phyloP scores from a whole-genome alignment of 345 rosid species.

The Gossypium australe region DNA sequence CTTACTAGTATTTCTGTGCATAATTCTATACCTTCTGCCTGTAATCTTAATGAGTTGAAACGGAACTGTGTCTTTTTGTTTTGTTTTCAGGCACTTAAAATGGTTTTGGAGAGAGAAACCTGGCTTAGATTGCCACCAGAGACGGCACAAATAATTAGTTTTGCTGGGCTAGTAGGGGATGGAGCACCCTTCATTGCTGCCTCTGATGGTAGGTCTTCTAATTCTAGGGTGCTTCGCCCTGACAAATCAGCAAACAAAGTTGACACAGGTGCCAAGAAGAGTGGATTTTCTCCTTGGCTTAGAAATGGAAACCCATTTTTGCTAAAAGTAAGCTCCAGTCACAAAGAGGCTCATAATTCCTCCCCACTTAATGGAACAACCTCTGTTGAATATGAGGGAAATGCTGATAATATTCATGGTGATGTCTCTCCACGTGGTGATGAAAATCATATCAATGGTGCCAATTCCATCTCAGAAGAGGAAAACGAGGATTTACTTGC shows the following conservation, averaged over 20 bases:
- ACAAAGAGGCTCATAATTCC: slow-evolving; percentile 42
- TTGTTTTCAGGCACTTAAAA: slow-evolving; percentile 74
- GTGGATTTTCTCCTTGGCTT: slow-evolving; percentile 78
- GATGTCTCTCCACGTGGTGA: slow-evolving; percentile 38
- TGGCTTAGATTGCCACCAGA: slow-evolving; percentile 80
- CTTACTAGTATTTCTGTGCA: background rate
- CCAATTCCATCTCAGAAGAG: slow-evolving; percentile 59
- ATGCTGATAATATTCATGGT: slow-evolving; percentile 27
- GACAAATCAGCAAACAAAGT: slow-evolving; percentile 37
- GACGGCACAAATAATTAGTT: slow-evolving; percentile 60
- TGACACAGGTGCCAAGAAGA: slow-evolving; percentile 41
- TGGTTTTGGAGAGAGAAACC: slow-evolving; percentile 96
- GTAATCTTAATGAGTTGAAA: background rate
- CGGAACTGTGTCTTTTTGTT: background rate
- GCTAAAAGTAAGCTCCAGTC: slow-evolving; percentile 38
- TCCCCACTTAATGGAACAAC: slow-evolving; percentile 36
- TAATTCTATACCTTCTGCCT: background rate
- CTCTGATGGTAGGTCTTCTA: slow-evolving; percentile 39
- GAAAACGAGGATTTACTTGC: slow-evolving; percentile 98
- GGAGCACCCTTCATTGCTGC: slow-evolving; percentile 80
- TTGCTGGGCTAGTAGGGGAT: slow-evolving; percentile 94
- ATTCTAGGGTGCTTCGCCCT: slow-evolving; percentile 41
- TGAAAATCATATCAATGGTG: slow-evolving; percentile 43
- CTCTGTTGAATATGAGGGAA: slow-evolving; percentile 46
- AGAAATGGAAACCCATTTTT: slow-evolving; percentile 80